Evolutionary conservation across 768 basidiomycete species (phyloP), one percentile per base, ranked within the genome.

Genomic region (Podaxis sp.): DNA sequence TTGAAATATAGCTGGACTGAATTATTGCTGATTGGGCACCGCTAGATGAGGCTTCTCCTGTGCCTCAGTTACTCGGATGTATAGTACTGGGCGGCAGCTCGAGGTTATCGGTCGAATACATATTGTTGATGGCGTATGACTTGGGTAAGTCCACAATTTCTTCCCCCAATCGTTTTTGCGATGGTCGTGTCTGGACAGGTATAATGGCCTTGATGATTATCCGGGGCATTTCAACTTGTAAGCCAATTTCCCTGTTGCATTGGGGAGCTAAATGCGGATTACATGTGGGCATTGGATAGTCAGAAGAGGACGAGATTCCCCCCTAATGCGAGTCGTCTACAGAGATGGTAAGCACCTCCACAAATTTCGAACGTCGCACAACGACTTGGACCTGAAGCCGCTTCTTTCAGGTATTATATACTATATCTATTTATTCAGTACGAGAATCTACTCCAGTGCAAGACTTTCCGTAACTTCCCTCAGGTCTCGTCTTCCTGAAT

Each of bases 111-210:
- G 33, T 52, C 4, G 19, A 7, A 12, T 63, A 40, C 24, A 36
- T 63, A 9, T 52, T 63, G 17, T 11, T 56, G 2, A 57, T 49
- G 43, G 46, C 36, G 38, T 63, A 57, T 27, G 61, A 63, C 25
- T 43, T 37, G n/a, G 27, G 61, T 57, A 41, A 11, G 61, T 51
- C 22, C 19, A 27, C 13, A 9, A 2, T 19, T 6, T 19, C 9
- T 22, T 13, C 27, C 41, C 47, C 43, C 43, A 47, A 9, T 33
- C 15, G 4, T 19, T 13, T 47, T 41, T 12, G 40, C 17, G 47
- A 50, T 25, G 47, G 22, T 49, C 19, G 19, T 36, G 29, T 22
- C 17, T 27, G 27, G 27, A 27, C 46, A 58, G 57, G 27, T 49
- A 4, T 59, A 13, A 15, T 59, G 15, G 8, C 25, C 13, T 9